Evolutionary conservation across 805 yeast species (phyloP).

Genomic region (Wickerhamomyces sydowiorum): DNA sequence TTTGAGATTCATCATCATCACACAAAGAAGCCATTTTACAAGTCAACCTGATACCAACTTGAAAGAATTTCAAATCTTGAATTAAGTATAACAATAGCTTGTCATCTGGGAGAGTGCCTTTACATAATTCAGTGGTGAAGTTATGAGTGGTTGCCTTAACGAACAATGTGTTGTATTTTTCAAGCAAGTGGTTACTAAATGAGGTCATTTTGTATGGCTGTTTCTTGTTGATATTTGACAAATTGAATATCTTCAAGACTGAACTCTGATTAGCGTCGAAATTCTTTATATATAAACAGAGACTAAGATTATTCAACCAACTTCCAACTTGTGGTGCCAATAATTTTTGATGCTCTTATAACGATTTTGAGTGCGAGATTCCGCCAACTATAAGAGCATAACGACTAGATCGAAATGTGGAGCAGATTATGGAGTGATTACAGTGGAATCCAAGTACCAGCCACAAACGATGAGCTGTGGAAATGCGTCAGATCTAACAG

Average conservation of each 20-base stretch:
- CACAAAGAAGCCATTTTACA: constrained; percentile 40
- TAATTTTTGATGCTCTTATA: not conserved
- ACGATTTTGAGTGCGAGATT: not conserved
- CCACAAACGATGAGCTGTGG: too few species aligned
- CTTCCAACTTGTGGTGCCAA: not conserved
- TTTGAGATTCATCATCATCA: constrained; percentile 31
- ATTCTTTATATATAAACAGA: too few species aligned
- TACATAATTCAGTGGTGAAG: constrained; percentile 35
- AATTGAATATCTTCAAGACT: too few species aligned
- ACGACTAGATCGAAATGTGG: too few species aligned
- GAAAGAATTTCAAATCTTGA: constrained; percentile 46
- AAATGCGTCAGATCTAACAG: too few species aligned
- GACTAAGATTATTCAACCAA: not conserved
- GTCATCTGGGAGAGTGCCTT: constrained; percentile 38
- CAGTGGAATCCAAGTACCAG: too few species aligned
- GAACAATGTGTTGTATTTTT: constrained; percentile 3
- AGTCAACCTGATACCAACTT: constrained; percentile 34
- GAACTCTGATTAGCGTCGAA: too few species aligned
- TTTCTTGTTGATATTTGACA: too few species aligned
- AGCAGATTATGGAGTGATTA: too few species aligned
- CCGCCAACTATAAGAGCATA: too few species aligned
- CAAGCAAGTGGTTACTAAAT: constrained; percentile 4
- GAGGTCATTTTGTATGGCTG: not conserved
- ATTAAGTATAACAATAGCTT: constrained; percentile 37
- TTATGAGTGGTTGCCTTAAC: constrained; percentile 10